Evolutionary conservation across 2,329 filamentous ascomycete genomes (phyloP), one percentile per base, ranked within the genome.

Genomic region (Colletotrichum plurivorum): DNA sequence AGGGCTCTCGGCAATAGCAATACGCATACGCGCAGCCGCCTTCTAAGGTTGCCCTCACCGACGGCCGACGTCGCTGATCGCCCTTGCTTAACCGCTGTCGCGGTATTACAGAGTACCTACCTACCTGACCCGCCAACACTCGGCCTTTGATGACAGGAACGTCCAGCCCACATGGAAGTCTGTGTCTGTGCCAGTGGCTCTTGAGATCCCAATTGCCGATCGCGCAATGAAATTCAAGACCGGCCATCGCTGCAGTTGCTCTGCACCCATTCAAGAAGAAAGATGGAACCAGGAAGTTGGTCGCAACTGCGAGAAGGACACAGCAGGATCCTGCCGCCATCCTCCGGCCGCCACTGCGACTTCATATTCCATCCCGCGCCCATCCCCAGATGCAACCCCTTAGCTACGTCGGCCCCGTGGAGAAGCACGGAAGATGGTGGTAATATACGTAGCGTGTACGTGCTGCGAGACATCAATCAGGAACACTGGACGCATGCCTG

Each of bases 371-470:
- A 46, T 60, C 62, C 62, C 62, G 52, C 66, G 43, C 54, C 49
- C 45, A 48, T 36, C 51, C 62, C 67, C 67, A 55, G 66, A 67
- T 67, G 55, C 66, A 41, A 66, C 55, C 62, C 62, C 66, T 60
- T 52, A 45, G 51, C 62, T 45, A 46, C 53, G 60, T 66, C 62
- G 62, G 56, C 56, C 62, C 63, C 56, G 56, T 54, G 63, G 62
- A 69, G 67, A 67, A 36, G 31, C 31, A 36, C 31, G 31, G 31
- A 36, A 36, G 31, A 8, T 36, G 31, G 31, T 10, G 31, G 31
- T 36, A 31, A 4, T 31, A 36, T 36, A 36, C 31, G 8, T 36
- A 10, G 31, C 31, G 53, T n/a, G 31, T 36, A 51, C 51, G 51
- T 63, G 49, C 43, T 53, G n/a, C 36, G 51, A 54, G 31, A 52